Evolutionary conservation across 805 yeast species (phyloP).

Genomic region (Metschnikowia continentalis): DNA sequence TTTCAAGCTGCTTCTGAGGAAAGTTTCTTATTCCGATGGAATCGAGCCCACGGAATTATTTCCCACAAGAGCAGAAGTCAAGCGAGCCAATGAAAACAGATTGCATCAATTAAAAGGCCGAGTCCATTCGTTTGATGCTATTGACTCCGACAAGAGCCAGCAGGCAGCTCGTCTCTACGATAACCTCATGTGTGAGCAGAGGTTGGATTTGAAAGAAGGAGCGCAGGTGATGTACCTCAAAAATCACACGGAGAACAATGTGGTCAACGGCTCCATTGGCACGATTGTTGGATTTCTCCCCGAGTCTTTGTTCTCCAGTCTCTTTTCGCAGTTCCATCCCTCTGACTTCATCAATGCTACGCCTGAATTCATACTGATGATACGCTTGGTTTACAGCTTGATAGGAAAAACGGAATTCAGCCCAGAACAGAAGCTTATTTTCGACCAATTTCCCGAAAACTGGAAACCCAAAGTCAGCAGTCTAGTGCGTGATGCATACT

Average conservation of each 20-base stretch:
- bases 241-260: conserved; percentile 57
- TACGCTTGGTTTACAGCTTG: conserved; percentile 9
- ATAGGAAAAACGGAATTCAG: conserved; percentile 8
- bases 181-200: conserved; percentile 67
- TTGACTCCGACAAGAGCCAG: conserved; percentile 53
- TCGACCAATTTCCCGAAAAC: conserved; percentile 8
- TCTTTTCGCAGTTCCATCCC: conserved; percentile 10
- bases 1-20: conserved; percentile 51
- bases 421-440: conserved; percentile 4
- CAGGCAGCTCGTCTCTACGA: conserved; percentile 42
- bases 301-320: conserved; percentile 11
- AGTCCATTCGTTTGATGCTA: conserved; percentile 41
- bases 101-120: conserved; percentile 45
- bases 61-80: conserved; percentile 71
- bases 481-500: conserved; percentile 11
- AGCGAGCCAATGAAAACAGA: conserved; percentile 53
- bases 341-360: conserved; percentile 12
- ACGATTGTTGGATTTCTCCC: conserved; percentile 53
- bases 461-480: conserved; percentile 13
- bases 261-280: conserved; percentile 78
- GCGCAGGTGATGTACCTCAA: conserved; percentile 84
- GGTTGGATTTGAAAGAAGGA: conserved; percentile 56
- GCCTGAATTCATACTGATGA: conserved; percentile 9
- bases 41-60: conserved; percentile 72
- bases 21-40: conserved; percentile 48